A percentile compares a stretch with the other conserved stretches of the same genome.
Conservation (phyloP, 805 yeast genomes). For the Barnettozyma sp. region DNA sequence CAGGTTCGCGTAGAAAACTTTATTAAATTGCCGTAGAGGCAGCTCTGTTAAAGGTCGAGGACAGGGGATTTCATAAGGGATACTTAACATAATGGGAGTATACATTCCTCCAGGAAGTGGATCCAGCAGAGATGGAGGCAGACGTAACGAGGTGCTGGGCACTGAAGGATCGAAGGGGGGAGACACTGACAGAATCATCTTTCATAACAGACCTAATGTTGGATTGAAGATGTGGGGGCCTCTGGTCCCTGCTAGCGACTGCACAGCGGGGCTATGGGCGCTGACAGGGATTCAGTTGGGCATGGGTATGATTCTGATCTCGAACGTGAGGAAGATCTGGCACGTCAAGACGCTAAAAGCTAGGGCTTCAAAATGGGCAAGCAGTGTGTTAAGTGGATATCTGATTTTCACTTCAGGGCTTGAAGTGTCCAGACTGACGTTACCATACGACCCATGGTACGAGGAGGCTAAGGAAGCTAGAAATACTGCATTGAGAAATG, state of each 20-base stretch:
- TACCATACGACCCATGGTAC: slow-evolving; percentile 61
- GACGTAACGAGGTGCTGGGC: too few species aligned
- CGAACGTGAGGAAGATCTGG: slow-evolving; percentile 22
- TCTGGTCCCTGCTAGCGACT: slow-evolving; percentile 65
- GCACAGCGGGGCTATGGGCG: slow-evolving; percentile 44
- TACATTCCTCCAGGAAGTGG: slow-evolving; percentile 10
- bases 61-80: too few species aligned
- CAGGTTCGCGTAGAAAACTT: too few species aligned
- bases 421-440: slow-evolving; percentile 45
- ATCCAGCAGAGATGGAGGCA: not conserved
- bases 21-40: not conserved
- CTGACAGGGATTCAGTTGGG: slow-evolving; percentile 47
- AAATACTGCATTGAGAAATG: slow-evolving; percentile 34
- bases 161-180: slow-evolving; percentile 1
- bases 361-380: slow-evolving; percentile 27
- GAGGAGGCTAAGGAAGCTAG: slow-evolving; percentile 59
- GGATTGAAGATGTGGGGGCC: slow-evolving; percentile 66
- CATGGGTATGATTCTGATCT: slow-evolving; percentile 34
- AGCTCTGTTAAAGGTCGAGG: too few species aligned
- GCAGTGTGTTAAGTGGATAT: slow-evolving; percentile 37
- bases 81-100: too few species aligned
- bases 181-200: slow-evolving; percentile 2
- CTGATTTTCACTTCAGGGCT: slow-evolving; percentile 48
- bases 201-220: slow-evolving; percentile 43
- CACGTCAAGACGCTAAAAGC: slow-evolving; percentile 23